Conservation (phyloP, 192 early-diverging fungal genomes). For the Coemansia sp. region DNA sequence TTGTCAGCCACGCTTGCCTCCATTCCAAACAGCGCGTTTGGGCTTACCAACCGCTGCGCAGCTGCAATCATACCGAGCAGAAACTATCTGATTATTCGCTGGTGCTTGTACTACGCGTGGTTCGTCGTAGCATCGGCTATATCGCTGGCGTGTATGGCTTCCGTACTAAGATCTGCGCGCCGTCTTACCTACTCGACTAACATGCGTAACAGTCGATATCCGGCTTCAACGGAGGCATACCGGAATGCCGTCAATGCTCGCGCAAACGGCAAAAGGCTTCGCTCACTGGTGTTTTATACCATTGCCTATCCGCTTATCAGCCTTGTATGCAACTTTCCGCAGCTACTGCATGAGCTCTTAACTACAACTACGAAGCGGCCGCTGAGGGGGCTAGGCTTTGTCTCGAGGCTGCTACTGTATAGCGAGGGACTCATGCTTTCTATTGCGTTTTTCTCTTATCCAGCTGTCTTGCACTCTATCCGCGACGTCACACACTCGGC, state of each 20-base stretch:
- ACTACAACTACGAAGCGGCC: conserved; percentile 19
- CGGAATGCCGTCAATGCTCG: conserved; percentile 46
- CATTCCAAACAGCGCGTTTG: conserved; percentile 40
- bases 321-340: conserved; percentile 44
- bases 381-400: conserved; percentile 18
- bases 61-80: conserved; percentile 13
- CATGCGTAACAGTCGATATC: background rate
- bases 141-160: conserved; percentile 43
- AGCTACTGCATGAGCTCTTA: conserved; percentile 39
- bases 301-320: conserved; percentile 48
- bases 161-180: conserved; percentile 33
- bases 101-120: conserved; percentile 51
- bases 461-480: conserved; percentile 43
- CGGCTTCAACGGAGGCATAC: conserved; percentile 39
- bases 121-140: conserved; percentile 42
- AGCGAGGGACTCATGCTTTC: conserved; percentile 44
- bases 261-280: conserved; percentile 48
- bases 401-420: conserved; percentile 15
- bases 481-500: conserved; percentile 41
- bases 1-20: conserved; percentile 28
- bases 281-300: conserved; percentile 48
- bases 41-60: conserved; percentile 22
- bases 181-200: conserved; percentile 38
- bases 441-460: conserved; percentile 44
- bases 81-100: conserved; percentile 35